These are phyloP conservation scores for Neofusicoccum umdonicola DNA, from an alignment of 2,329 filamentous ascomycete genomes.

Conservation along the genomic window DNA sequence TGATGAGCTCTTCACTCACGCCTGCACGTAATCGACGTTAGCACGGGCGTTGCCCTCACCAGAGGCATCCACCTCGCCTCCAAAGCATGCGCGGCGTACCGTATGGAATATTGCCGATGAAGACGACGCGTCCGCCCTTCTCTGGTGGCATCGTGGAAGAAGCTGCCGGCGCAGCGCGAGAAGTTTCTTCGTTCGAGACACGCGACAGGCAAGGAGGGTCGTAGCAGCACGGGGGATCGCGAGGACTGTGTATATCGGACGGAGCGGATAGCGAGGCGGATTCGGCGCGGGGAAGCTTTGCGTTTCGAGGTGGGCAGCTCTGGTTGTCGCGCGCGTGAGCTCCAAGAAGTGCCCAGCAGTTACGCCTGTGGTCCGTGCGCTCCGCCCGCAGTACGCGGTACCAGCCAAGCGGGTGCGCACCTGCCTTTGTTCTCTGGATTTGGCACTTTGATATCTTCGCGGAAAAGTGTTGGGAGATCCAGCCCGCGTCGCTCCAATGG, in stretches of 20 bases:
- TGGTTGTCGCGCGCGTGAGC: neutral
- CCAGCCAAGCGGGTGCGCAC: neutral
- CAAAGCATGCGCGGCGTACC: slow-evolving; percentile 46
- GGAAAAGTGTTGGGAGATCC: too few relatives aligned
- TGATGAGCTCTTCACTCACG: slow-evolving; percentile 92
- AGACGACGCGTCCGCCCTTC: slow-evolving; percentile 74
- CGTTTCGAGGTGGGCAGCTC: neutral
- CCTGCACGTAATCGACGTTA: slow-evolving; percentile 51
- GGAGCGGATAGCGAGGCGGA: neutral
- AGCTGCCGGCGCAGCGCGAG: slow-evolving; percentile 1
- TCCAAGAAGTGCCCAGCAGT: neutral
- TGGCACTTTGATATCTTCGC: too few relatives aligned
- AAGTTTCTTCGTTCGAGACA: neutral
- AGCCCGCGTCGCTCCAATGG: too few relatives aligned
- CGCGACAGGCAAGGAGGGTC: neutral
- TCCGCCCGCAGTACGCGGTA: neutral
- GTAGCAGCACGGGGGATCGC: neutral
- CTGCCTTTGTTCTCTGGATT: neutral
- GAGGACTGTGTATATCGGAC: neutral
- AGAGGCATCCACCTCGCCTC: neutral
- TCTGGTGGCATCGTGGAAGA: slow-evolving; percentile 58
- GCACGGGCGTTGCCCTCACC: neutral
- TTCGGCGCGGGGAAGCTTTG: neutral
- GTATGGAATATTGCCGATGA: slow-evolving; percentile 84
- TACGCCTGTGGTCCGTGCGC: neutral